Evolutionary conservation across 805 yeast genomes (phyloP), one percentile per base, ranked within the genome.

Genomic region (Komagataella mondaviorum): DNA sequence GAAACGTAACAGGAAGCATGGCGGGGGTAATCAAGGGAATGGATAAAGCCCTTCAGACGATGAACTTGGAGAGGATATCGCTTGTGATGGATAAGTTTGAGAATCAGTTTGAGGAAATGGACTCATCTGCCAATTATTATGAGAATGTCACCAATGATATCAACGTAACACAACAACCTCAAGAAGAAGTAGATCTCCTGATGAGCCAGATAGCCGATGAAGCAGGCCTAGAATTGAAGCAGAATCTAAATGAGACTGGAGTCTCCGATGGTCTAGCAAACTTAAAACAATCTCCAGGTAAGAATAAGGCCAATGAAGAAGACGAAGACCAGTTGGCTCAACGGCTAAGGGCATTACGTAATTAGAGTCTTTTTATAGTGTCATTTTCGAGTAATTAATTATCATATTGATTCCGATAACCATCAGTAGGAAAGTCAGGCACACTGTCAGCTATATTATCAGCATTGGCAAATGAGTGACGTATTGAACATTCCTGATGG

Each of bases 31-130:
- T 95, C 53, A 81, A 76, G 61, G 97, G 97, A 7, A 91, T 93
- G 98, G 99, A 93, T 66, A 82, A 80, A 60, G 99, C 99, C 1
- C 76, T 93, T 70, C 93, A 88, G 60, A 83, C 91, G 20, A 93
- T 93, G 99, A 93, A 93, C 65, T 71, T 93, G 55, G 98, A 93
- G 66, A 81, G 80, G 59, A 93, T 93, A 30, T 88, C 97, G 4
- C 68, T 89, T 67, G 91, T 93, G 10, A 93, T 93, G 98, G 99
- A 93, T 66, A 90, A 88, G 65, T 93, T 93, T 64, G 99, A 93
- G 66, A 80, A 76, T 52, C 99, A 93, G 65, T 93, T 93, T 60
- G 98, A 93, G 67, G 98, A 93, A 60, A 70, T 93, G 58, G 99
- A 93, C 64, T 93, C 96, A 6, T 80, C 95, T 36, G 85, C 97